Conservation (phyloP, 352 stramenopile genomes). For the Pythium insidiosum region DNA sequence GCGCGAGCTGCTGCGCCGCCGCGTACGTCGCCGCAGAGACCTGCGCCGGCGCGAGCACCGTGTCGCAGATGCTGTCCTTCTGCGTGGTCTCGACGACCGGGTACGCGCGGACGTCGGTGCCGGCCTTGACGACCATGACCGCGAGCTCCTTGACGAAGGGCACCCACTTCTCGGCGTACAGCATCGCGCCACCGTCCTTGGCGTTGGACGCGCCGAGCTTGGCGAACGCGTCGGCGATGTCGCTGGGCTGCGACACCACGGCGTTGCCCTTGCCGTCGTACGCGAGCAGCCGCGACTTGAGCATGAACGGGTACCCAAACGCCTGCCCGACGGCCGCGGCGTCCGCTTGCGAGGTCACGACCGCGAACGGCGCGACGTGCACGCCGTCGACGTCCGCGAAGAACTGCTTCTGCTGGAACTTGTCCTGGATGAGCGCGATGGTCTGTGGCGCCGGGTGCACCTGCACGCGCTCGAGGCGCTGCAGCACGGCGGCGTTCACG, state of each 20-base stretch:
- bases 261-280: slow-evolving; percentile 98
- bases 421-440: slow-evolving; percentile 96
- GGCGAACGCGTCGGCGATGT: slow-evolving; percentile 77
- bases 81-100: slow-evolving; percentile 96
- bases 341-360: slow-evolving; percentile 32
- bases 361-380: slow-evolving; percentile 42
- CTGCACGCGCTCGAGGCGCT: slow-evolving; percentile 69
- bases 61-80: slow-evolving; percentile 95
- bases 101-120: slow-evolving; percentile 83
- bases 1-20: slow-evolving; percentile 50
- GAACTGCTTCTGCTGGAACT: slow-evolving; percentile 94
- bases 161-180: slow-evolving; percentile 97
- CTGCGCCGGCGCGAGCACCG: slow-evolving; percentile 90
- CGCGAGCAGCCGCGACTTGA: slow-evolving; percentile 93
- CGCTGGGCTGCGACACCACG: slow-evolving; percentile 78
- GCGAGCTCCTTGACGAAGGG: slow-evolving; percentile 95
- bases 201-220: slow-evolving; percentile 52
- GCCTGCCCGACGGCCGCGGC: slow-evolving; percentile 30
- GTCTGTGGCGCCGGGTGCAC: slow-evolving; percentile 86
- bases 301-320: slow-evolving; percentile 97
- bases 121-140: slow-evolving; percentile 93
- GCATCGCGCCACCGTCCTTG: slow-evolving; percentile 6
- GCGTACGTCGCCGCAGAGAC: slow-evolving; percentile 27
- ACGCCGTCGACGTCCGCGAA: slow-evolving; percentile 40
- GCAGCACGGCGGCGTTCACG: slow-evolving; percentile 90